Conservation (phyloP, 768 basidiomycete genomes). For the Psilocybe tampanensis region DNA sequence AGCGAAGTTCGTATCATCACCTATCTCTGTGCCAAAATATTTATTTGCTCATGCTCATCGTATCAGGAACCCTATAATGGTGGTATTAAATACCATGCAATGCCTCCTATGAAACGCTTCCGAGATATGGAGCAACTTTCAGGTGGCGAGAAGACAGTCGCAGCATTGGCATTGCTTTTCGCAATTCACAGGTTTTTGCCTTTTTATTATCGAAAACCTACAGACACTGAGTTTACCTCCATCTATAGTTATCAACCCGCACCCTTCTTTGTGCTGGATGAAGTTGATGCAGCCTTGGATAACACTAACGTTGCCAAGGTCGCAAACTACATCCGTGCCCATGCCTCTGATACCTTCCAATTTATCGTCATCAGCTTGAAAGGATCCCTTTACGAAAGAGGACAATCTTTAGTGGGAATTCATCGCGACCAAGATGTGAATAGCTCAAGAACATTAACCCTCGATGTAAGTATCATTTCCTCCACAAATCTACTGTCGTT, state of each 20-base stretch:
- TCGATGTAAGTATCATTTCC: slow-evolving; percentile 65
- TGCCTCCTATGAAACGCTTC: slow-evolving; percentile 99
- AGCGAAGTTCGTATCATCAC: slow-evolving; percentile 67
- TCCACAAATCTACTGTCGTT: background rate
- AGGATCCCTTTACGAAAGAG: slow-evolving; percentile 87
- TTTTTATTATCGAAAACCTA: background rate
- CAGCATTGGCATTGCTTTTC: slow-evolving; percentile 93
- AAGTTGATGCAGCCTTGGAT: slow-evolving; percentile 96
- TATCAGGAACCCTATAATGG: slow-evolving; percentile 35
- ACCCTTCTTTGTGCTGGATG: slow-evolving; percentile 98
- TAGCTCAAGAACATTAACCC: slow-evolving; percentile 87
- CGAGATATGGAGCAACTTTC: slow-evolving; percentile 99
- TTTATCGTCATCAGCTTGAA: slow-evolving; percentile 98
- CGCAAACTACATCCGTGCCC: slow-evolving; percentile 87
- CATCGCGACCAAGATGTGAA: slow-evolving; percentile 94
- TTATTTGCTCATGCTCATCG: background rate
- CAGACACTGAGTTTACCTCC: background rate
- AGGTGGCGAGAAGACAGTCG: slow-evolving; percentile 98
- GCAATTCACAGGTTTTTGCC: slow-evolving; percentile 85
- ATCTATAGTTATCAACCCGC: slow-evolving; percentile 84
- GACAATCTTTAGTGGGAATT: slow-evolving; percentile 90
- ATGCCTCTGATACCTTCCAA: slow-evolving; percentile 86
- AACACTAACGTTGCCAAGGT: slow-evolving; percentile 98
- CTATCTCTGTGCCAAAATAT: background rate
- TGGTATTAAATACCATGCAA: slow-evolving; percentile 97